Conservation (phyloP, 192 early-diverging fungal species). For the Coemansia sp. region DNA sequence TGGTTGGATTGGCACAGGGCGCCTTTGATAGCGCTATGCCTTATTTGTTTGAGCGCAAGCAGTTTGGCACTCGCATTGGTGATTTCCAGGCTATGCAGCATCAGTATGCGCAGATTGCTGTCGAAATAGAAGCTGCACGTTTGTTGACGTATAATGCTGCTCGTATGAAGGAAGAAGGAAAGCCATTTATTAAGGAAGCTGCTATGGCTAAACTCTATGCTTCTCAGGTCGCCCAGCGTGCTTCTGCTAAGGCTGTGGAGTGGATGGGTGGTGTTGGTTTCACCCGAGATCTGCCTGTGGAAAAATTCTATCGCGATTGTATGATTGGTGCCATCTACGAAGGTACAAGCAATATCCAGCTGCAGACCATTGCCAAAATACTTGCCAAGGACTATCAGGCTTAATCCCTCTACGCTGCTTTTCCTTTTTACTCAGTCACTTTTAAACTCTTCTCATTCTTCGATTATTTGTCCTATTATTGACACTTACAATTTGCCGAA, state of each 20-base stretch:
- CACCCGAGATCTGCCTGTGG: constrained; percentile 84
- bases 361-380: constrained; percentile 86
- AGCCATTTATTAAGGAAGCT: constrained; percentile 90
- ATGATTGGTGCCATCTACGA: constrained; percentile 99
- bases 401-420: background rate
- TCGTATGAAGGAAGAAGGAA: constrained; percentile 89
- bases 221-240: constrained; percentile 89
- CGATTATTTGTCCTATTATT: background rate
- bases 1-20: constrained; percentile 96
- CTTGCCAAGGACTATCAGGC: constrained; percentile 38
- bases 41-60: constrained; percentile 94
- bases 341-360: constrained; percentile 93
- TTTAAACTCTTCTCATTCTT: background rate
- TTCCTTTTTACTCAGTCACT: no score
- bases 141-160: constrained; percentile 98
- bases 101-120: constrained; percentile 81
- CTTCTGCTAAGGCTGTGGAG: constrained; percentile 87
- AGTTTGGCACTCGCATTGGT: constrained; percentile 82
- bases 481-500: no score
- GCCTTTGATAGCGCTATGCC: constrained; percentile 83
- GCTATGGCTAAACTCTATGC: constrained; percentile 98
- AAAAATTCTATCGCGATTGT: constrained; percentile 96
- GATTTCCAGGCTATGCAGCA: constrained; percentile 87
- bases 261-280: constrained; percentile 99
- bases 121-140: constrained; percentile 95